These are phyloP conservation scores for Phaeosphaeria sp. DNA, from an alignment of 2,329 filamentous ascomycete genomes.

Conservation along the genomic window DNA sequence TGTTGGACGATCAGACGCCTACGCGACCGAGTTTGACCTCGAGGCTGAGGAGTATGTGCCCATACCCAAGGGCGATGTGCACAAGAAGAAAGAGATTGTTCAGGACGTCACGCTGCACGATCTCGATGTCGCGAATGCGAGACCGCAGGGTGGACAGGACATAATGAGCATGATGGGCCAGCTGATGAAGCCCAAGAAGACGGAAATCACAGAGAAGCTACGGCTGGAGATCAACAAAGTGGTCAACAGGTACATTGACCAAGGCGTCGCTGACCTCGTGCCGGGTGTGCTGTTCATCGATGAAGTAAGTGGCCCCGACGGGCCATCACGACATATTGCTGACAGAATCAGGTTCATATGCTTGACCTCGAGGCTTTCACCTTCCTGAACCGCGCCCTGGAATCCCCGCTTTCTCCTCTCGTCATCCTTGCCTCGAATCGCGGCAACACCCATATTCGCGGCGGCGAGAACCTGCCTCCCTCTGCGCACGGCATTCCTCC, in stretches of 20 bases:
- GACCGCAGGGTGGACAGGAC: slow-evolving; percentile 96
- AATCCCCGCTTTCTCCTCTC: slow-evolving; percentile 92
- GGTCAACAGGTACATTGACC: slow-evolving; percentile 98
- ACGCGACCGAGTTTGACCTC: slow-evolving; percentile 97
- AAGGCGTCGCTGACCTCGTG: slow-evolving; percentile 97
- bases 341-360: slow-evolving; percentile 83
- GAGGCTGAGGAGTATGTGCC: slow-evolving; percentile 99
- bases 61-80: slow-evolving; percentile 97
- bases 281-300: slow-evolving; percentile 98
- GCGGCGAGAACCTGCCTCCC: slow-evolving; percentile 67
- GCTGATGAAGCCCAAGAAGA: slow-evolving; percentile 99
- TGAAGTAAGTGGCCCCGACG: slow-evolving; percentile 67
- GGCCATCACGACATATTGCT: background rate
- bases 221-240: slow-evolving; percentile 98
- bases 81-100: slow-evolving; percentile 99
- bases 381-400: slow-evolving; percentile 96
- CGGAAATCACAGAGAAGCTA: slow-evolving; percentile 98
- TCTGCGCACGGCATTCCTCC: slow-evolving; percentile 93
- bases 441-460: slow-evolving; percentile 90
- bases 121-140: slow-evolving; percentile 91
- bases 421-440: slow-evolving; percentile 98
- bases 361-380: slow-evolving; percentile 99
- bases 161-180: slow-evolving; percentile 99
- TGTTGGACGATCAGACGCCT: slow-evolving; percentile 93
- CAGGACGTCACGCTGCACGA: slow-evolving; percentile 98